Percentiles rank a stretch among this genome's conserved stretches.
phyloP scores from a whole-genome alignment of 139 green algal species.

The Tetradesmus lagerheimii region DNA sequence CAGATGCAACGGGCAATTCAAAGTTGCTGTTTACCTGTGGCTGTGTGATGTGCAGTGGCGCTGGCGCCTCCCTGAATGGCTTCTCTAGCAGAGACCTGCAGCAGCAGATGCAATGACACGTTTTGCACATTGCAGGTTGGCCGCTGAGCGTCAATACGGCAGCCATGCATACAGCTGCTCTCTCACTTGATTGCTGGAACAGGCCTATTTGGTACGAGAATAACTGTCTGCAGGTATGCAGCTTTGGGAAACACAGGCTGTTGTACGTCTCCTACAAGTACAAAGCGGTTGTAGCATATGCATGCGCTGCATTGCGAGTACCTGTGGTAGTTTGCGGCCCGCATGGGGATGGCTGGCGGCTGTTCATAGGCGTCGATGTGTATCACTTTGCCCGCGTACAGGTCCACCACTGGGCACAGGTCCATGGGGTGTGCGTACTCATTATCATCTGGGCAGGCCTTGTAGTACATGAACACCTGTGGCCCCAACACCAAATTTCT shows the following conservation, averaged over 20 bases:
- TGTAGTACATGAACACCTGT: slow-evolving; percentile 85
- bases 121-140: background rate
- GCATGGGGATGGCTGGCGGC: slow-evolving; percentile 19
- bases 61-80: slow-evolving; percentile 59
- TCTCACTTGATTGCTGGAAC: too few species aligned
- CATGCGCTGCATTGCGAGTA: background rate
- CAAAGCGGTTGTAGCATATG: too few species aligned
- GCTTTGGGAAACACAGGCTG: too few species aligned
- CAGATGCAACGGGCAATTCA: too few species aligned
- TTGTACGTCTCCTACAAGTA: too few species aligned
- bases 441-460: slow-evolving; percentile 72
- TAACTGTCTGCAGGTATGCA: too few species aligned
- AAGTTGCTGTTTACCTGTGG: slow-evolving; percentile 48
- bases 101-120: background rate
- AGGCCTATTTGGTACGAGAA: too few species aligned
- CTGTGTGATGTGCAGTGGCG: slow-evolving; percentile 78
- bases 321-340: slow-evolving; percentile 75
- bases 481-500: too few species aligned
- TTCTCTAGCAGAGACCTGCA: slow-evolving; percentile 4
- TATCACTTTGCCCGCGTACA: slow-evolving; percentile 58
- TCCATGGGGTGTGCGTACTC: slow-evolving; percentile 86
- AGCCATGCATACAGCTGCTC: too few species aligned
- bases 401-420: slow-evolving; percentile 80
- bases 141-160: too few species aligned
- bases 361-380: slow-evolving; percentile 28